Evolutionary conservation across 169 alveolate species (phyloP).

Genomic region (Pseudocohnilembus persalinus): DNA sequence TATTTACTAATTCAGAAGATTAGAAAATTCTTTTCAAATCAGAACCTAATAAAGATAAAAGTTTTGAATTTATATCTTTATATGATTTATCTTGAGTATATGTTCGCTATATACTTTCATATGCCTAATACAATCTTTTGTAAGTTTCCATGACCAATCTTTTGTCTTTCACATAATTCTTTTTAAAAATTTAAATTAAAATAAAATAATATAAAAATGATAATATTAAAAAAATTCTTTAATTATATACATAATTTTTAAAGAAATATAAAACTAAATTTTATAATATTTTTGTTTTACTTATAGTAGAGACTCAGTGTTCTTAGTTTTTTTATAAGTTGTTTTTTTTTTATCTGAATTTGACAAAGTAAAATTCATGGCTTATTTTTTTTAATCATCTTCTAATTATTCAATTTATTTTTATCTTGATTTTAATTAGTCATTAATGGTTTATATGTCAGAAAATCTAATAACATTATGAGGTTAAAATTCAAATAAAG

Average conservation of each 20-base stretch:
- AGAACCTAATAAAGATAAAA: not conserved
- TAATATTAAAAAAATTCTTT: no score
- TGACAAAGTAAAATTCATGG: not conserved
- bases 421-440: no score
- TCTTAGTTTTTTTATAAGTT: not conserved
- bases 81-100: not conserved
- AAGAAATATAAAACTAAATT: no score
- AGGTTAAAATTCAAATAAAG: not conserved
- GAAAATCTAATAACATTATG: no score
- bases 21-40: not conserved
- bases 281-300: no score
- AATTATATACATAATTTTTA: no score
- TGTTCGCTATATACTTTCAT: not conserved
- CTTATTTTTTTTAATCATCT: not conserved
- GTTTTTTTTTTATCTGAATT: not conserved
- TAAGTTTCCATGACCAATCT: not conserved
- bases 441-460: not conserved
- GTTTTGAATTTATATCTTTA: not conserved
- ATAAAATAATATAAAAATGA: no score
- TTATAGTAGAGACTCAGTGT: no score
- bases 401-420: not conserved
- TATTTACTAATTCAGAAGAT: not conserved
- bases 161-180: not conserved
- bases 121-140: not conserved
- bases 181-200: no score